Percentiles rank a stretch among this genome's conserved stretches.
Conservation (phyloP, 2,329 filamentous ascomycete species). For the Gnomoniopsis sp. region DNA sequence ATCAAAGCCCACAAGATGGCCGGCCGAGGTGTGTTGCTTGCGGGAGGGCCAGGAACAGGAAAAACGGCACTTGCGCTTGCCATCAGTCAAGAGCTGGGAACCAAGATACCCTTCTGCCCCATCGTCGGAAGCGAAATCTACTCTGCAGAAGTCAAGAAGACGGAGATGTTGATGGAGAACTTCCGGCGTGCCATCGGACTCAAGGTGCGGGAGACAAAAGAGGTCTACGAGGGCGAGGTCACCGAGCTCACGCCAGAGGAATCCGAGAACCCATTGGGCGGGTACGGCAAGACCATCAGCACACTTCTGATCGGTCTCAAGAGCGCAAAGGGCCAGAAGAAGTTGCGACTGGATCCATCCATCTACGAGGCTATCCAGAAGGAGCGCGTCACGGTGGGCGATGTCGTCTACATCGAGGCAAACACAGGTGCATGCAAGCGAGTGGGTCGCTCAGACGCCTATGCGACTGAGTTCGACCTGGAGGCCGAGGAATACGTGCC, state of each 20-base stretch:
- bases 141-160: slow-evolving; percentile 98
- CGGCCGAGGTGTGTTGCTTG: slow-evolving; percentile 86
- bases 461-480: slow-evolving; percentile 96
- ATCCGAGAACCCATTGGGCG: slow-evolving; percentile 93
- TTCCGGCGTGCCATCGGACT: slow-evolving; percentile 94
- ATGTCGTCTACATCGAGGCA: slow-evolving; percentile 98
- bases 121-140: slow-evolving; percentile 98
- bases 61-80: slow-evolving; percentile 96
- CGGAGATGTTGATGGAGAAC: slow-evolving; percentile 98
- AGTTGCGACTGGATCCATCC: slow-evolving; percentile 91
- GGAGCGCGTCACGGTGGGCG: slow-evolving; percentile 91
- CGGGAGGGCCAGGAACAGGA: slow-evolving; percentile 91
- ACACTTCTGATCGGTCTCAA: slow-evolving; percentile 93
- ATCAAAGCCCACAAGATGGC: slow-evolving; percentile 98
- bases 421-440: slow-evolving; percentile 98
- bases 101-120: slow-evolving; percentile 96
- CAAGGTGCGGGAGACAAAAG: slow-evolving; percentile 96
- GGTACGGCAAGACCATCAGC: slow-evolving; percentile 96
- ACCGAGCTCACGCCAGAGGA: slow-evolving; percentile 97
- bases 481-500: slow-evolving; percentile 99
- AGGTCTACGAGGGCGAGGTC: slow-evolving; percentile 98
- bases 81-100: slow-evolving; percentile 94
- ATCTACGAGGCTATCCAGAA: slow-evolving; percentile 99
- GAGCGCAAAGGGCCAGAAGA: slow-evolving; percentile 95
- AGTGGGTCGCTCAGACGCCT: slow-evolving; percentile 92